Conservation (phyloP, 257 asterid genomes). For the Nicotiana paniculata region DNA sequence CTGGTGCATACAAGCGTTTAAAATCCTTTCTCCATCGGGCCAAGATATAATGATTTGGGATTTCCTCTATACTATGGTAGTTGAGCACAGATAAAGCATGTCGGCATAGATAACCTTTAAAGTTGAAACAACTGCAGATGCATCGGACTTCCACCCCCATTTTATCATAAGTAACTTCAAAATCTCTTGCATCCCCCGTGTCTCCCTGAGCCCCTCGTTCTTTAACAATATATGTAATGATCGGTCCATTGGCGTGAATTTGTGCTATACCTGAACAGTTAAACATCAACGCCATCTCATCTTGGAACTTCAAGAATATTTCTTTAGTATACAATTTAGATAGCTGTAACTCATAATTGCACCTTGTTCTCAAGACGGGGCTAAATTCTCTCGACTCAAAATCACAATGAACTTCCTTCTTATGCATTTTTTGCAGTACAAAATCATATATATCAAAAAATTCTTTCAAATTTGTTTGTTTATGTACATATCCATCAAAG, state of each 20-base stretch:
- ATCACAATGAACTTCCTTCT: constrained; percentile 32
- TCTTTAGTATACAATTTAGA: constrained; percentile 30
- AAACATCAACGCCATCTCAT: constrained; percentile 20
- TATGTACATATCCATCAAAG: constrained; percentile 26
- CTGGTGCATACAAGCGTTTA: constrained; percentile 26
- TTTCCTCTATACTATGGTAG: constrained; percentile 22
- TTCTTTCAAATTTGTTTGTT: constrained; percentile 27
- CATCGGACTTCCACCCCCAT: constrained; percentile 29
- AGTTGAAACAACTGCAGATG: constrained; percentile 31
- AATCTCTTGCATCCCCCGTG: neutral
- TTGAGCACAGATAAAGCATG: constrained; percentile 28
- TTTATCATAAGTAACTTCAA: constrained; percentile 29
- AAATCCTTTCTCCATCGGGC: constrained; percentile 35
- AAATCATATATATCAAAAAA: constrained; percentile 21
- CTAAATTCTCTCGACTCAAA: constrained; percentile 18
- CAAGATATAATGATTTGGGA: constrained; percentile 27
- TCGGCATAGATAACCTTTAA: constrained; percentile 30
- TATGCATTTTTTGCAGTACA: constrained; percentile 17
- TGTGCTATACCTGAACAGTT: constrained; percentile 21
- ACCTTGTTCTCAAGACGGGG: constrained; percentile 18
- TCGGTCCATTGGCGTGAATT: constrained; percentile 21
- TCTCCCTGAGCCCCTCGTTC: constrained; percentile 20
- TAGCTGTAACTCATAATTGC: constrained; percentile 25
- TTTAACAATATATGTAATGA: constrained; percentile 24
- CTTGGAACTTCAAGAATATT: constrained; percentile 26